Conservation (phyloP, 352 stramenopile genomes). For the Chrysophaeum taylorii region DNA sequence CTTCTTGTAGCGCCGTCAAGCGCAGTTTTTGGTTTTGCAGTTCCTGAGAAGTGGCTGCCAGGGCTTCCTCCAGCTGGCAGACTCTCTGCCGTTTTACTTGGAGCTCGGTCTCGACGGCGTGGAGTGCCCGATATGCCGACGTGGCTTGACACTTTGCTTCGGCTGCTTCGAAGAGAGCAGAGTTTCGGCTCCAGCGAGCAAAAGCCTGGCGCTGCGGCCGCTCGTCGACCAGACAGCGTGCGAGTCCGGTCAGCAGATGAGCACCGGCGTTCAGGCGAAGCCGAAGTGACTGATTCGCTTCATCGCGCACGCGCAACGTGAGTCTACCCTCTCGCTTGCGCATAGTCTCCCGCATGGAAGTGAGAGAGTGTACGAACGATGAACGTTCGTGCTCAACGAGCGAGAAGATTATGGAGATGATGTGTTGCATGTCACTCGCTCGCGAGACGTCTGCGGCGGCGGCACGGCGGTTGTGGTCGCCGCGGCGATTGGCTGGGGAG, state of each 20-base stretch:
- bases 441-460: not conserved
- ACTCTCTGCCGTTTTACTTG: not conserved
- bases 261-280: not conserved
- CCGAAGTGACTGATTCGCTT: not conserved
- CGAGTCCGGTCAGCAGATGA: not conserved
- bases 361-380: not conserved
- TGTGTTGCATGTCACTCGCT: constrained; percentile 4
- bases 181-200: not conserved
- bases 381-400: constrained; percentile 7
- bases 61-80: not conserved
- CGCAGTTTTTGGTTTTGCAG: not conserved
- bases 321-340: not conserved
- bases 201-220: not conserved
- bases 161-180: not conserved
- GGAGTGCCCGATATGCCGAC: not conserved
- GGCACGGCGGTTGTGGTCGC: not conserved
- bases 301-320: not conserved
- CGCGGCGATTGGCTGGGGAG: not conserved
- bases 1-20: too few species aligned
- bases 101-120: too few species aligned
- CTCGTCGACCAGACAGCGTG: not conserved
- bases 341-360: not conserved
- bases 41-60: not conserved
- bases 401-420: constrained; percentile 1
- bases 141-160: not conserved